A percentile compares a stretch with the other conserved stretches of the same genome.
Conservation (phyloP, 257 asterid species). For the Solanum sparsipilum region DNA sequence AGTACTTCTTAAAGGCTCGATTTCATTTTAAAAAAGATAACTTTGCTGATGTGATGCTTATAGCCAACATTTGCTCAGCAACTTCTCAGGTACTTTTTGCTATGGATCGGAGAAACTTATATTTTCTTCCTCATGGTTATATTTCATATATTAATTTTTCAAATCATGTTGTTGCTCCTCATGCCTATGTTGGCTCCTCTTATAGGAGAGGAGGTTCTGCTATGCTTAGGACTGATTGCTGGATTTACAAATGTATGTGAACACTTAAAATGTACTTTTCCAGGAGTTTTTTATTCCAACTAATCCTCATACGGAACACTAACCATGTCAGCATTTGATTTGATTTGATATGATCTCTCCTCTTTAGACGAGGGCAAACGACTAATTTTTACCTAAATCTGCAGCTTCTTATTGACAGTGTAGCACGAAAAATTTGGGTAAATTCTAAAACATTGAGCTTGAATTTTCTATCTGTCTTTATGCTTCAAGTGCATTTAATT, state of each 20-base stretch:
- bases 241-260: background rate
- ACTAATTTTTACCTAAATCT: background rate
- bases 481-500: background rate
- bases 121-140: background rate
- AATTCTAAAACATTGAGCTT: background rate
- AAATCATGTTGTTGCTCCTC: background rate
- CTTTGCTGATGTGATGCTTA: constrained; percentile 55
- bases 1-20: constrained; percentile 56
- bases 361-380: background rate
- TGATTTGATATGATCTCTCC: background rate
- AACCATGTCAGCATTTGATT: background rate
- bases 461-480: background rate
- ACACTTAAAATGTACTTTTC: background rate
- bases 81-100: constrained; percentile 30
- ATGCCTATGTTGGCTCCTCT: constrained; percentile 5
- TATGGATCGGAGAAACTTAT: background rate
- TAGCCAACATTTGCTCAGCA: constrained; percentile 44
- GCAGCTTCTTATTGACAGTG: constrained; percentile 3
- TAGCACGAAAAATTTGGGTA: constrained; percentile 2
- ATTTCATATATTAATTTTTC: background rate
- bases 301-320: background rate
- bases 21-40: constrained; percentile 55
- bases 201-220: constrained; percentile 9
- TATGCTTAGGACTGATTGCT: constrained; percentile 1
- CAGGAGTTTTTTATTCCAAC: background rate